Evolutionary conservation across 2,329 filamentous ascomycete species (phyloP), one percentile per base, ranked within the genome.

Genomic region (Xylaria sp.): DNA sequence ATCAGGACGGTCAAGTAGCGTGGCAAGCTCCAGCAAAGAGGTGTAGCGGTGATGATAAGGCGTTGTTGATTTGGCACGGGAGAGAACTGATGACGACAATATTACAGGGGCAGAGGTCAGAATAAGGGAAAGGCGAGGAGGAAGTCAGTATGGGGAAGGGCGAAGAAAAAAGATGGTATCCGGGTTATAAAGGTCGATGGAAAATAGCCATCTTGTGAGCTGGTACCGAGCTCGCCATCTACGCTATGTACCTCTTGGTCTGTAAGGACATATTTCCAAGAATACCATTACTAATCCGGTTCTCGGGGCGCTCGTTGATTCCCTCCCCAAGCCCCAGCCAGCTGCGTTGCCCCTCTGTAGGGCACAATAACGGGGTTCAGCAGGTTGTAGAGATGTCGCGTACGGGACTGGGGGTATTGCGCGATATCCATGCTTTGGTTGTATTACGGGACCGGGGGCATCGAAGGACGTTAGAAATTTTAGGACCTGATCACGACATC

Each of bases 401-500:
- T 54, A 59, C 54, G 45, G 58, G 41, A 50, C 52, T 56, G 44
- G 58, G 58, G 56, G 48, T 56, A 61, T 61, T 61, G 58, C 58
- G 58, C 58, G 52, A 61, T 61, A 41, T 50, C 45, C 56, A 50
- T 50, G 54, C 16, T 34, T 44, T 54, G 45, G 52, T 44, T 48
- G 56, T 61, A 52, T 58, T 48, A 51, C 47, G 18, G 26, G 38
- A 17, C 26, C 22, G 17, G 22, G 44, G 47, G 24, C 45, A 24
- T 59, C 56, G 44, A 57, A 43, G 50, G 52, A 44, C 56, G 48
- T 61, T 63, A 49, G 63, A 63, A 69, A 68, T 64, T 67, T 66
- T 64, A 61, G 62, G 64, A 58, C 63, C 52, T 48, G 64, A 73
- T 73, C 70, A 72, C 71, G 70, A 71, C 65, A 73, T 72, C 67